Evolutionary conservation across 495 filamentous ascomycete species (phyloP), one percentile per base, ranked within the genome.

Genomic region (Immersiella caudata): DNA sequence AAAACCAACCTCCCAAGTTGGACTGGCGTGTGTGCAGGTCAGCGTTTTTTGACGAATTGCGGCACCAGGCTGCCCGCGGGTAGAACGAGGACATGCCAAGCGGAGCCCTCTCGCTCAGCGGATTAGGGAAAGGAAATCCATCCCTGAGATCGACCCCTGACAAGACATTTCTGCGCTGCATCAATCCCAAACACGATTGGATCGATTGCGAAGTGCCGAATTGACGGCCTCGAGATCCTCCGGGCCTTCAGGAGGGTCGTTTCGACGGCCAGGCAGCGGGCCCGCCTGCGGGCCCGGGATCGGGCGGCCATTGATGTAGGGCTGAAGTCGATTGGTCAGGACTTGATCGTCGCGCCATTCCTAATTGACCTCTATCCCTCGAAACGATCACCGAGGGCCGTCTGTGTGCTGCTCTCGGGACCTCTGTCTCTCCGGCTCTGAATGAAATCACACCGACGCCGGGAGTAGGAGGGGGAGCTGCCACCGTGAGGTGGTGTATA

Each of bases 311-410:
- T 22, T 56, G 57, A 33, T 46, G 55, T 66, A 66, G 56, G 64
- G 64, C 64, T 66, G 64, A 66, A 26, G 57, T 58, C 52, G 40
- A 65, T 65, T 58, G 63, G 63, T 29, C 52, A 16, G 24, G 51
- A 5, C 27, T n/a, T 56, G 29, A 25, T 58, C 20, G 56, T 59
- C 22, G 63, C 52, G 35, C 63, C 52, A 58, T 58, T 11, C 52
- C 63, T 52, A 21, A 64, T 65, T 57, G 29, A 65, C 40, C 63
- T 9, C 33, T 27, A 57, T 65, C 20, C 22, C 26, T 25, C 51
- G 52, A 54, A 33, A 36, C n/a, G 25, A 55, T 52, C 27, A 64
- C 50, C 62, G 62, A 55, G 16, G 6, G 22, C 16, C 18, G 22
- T 36, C 14, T 14, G n/a, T 29, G 20, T 36, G 49, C 20, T 26